Evolutionary conservation across 495 filamentous ascomycete genomes (phyloP), one percentile per base, ranked within the genome.

Genomic region (Annulohypoxylon stygium): DNA sequence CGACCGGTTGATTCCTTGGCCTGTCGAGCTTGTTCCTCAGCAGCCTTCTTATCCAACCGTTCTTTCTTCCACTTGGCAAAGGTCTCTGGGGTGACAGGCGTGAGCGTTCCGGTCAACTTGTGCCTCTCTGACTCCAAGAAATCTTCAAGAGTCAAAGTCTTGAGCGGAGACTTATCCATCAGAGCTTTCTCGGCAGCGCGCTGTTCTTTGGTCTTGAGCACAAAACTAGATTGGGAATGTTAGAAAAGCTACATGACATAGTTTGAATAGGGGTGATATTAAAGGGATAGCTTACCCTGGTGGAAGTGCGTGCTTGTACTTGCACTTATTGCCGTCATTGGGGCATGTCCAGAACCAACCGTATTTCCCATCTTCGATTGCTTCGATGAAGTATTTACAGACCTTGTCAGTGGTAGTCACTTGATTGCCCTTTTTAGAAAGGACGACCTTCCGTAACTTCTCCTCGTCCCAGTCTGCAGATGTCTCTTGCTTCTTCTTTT

Each of bases 311-410:
- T 99, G 96, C 82, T 92, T 93, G 78, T 99, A 99, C 92, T 94
- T 98, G 91, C 96, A 99, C 82, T 97, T 92, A 81, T 99, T 91
- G 60, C 93, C 97, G 67, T 93, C 95, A 81, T 98, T 98, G 55
- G 96, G 96, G 89, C 96, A 99, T 39, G 87, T 85, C 96, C 96
- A 99, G 83, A 98, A 97, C 96, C 96, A 99, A 71, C 96, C 96
- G 75, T 99, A 99, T 83, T 98, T 98, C 73, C 92, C 91, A 73
- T 98, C 96, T 83, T 99, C 96, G 61, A 99, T 95, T 2, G 96
- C 96, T 67, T 97, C 93, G 81, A 98, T 96, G 82, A 99, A 99
- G 86, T 85, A 97, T 83, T 98, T 99, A 92, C 96, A 99, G 65
- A 98, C 95, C 81, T 97, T 99, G 76, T 99, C 96, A 67, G 96